Evolutionary conservation across 192 early-diverging fungal genomes (phyloP).

Genomic region (Umbelopsis sp.): DNA sequence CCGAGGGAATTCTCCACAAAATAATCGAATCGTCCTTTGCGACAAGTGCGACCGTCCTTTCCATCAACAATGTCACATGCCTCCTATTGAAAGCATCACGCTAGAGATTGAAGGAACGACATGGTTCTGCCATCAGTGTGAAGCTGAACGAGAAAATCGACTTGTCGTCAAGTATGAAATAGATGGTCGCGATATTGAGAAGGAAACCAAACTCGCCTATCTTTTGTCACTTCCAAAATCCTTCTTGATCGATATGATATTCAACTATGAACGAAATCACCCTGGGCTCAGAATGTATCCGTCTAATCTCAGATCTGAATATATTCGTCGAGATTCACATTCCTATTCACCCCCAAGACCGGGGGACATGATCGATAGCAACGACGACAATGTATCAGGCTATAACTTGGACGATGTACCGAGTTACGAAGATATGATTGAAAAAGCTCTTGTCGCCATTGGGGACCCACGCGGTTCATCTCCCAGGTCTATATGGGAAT

Average conservation of each 20-base stretch:
- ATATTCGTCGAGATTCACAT: constrained; percentile 3
- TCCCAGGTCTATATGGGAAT: constrained; percentile 47
- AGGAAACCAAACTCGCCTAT: constrained; percentile 27
- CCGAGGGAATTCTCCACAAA: constrained; percentile 30
- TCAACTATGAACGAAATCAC: constrained; percentile 28
- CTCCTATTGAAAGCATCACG: constrained; percentile 32
- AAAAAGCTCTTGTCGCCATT: constrained; percentile 44
- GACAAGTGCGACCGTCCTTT: constrained; percentile 39
- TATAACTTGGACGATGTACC: constrained; percentile 37
- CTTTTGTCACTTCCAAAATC: constrained; percentile 25
- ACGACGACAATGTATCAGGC: constrained; percentile 5
- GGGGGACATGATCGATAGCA: neutral
- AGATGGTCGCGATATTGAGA: constrained; percentile 2
- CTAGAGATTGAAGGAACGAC: constrained; percentile 28
- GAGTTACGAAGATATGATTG: constrained; percentile 56
- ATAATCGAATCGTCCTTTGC: constrained; percentile 41
- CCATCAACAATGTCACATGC: constrained; percentile 41
- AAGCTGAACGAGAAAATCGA: constrained; percentile 12
- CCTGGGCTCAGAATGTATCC: constrained; percentile 32
- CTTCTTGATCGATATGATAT: constrained; percentile 28
- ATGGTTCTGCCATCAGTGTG: constrained; percentile 36
- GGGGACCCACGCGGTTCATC: constrained; percentile 41
- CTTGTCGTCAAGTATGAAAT: constrained; percentile 4
- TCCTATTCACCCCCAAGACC: neutral
- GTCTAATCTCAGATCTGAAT: constrained; percentile 17